Evolutionary conservation across 805 yeast genomes (phyloP).

Genomic region (Kodamaea lidongshanica): DNA sequence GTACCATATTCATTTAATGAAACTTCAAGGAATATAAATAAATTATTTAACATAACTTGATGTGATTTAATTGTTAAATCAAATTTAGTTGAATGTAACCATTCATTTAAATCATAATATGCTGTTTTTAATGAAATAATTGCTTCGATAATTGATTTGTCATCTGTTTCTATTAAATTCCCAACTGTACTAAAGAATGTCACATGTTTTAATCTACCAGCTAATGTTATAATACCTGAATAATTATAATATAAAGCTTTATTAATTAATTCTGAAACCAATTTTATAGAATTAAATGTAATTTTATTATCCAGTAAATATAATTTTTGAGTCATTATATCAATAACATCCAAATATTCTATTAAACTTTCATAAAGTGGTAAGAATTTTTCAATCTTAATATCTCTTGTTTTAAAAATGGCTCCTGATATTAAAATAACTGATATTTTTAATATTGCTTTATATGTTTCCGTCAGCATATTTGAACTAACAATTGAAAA

Average conservation of each 20-base stretch:
- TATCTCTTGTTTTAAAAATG: conserved; percentile 33
- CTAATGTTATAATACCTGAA: conserved; percentile 38
- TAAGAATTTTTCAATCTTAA: conserved; percentile 28
- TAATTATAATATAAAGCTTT: conserved; percentile 38
- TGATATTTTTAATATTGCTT: conserved; percentile 40
- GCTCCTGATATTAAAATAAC: conserved; percentile 39
- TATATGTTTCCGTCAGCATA: conserved; percentile 41
- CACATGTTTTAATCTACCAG: conserved; percentile 42
- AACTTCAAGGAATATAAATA: conserved; percentile 34
- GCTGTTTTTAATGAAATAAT: conserved; percentile 27
- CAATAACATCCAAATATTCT: conserved; percentile 36
- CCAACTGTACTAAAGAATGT: conserved; percentile 42
- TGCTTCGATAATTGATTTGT: conserved; percentile 25
- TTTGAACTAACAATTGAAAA: conserved; percentile 37
- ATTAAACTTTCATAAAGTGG: conserved; percentile 34
- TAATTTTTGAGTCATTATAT: conserved; percentile 37
- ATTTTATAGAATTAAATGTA: conserved; percentile 37
- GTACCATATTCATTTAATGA: conserved; percentile 39
- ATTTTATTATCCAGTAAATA: conserved; percentile 41
- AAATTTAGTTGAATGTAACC: conserved; percentile 28
- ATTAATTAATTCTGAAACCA: conserved; percentile 39
- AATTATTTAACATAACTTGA: conserved; percentile 34
- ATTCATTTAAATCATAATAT: conserved; percentile 31
- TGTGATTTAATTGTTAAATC: conserved; percentile 36
- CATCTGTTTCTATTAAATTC: conserved; percentile 35